Base-by-base conservation (phyloP, 2,329 filamentous ascomycete genomes). In the Penicillium expansum region DNA sequence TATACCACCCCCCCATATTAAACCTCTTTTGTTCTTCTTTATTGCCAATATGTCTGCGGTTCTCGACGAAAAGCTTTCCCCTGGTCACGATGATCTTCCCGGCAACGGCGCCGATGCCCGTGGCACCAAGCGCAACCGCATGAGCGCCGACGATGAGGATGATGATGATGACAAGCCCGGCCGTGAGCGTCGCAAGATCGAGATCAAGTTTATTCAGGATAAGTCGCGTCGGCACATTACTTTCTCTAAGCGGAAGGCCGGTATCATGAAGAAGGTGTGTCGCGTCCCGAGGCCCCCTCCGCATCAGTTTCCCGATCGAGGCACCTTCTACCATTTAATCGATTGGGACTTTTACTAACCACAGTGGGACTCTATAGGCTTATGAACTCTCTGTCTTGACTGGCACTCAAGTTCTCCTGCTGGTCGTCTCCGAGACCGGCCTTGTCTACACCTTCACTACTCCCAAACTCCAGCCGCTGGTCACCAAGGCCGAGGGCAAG, bases 151-250 rank as follows among this genome's bases (percentile, higher is more conserved):
- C 74, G 94, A 97, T 74, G 94, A 97, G 66, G 93, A 97, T 65
- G 94, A 97, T 64, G 92, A 97, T 68, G 92, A 96, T 69, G 93
- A 97, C 77, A 97, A 97, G 86, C 91, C 91, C 62, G 92, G 92
- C 73, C 92, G 94, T 78, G 94, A 97, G 85, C 89, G 94, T 74
- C 88, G 94, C 80, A 99, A 99, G 89, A 99, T 99, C 71, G 94
- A 99, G 80, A 99, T 99, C 82, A 99, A 99, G 85, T 99, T 99
- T 81, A 99, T 99, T 78, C 93, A 92, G 79, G 94, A 99, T 80
- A 99, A 99, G 83, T 97, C 93, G 80, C 92, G 94, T 80, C 90
- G 94, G 62, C 94, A 99, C 82, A 99, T 97, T 76, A 97, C 94
- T 71, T 97, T 99, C 78, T 97, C 93, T 68, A 99, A 99, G 87